These are phyloP conservation scores for Zygoascus tannicola DNA, from an alignment of 805 yeast species.

Conservation along the genomic window DNA sequence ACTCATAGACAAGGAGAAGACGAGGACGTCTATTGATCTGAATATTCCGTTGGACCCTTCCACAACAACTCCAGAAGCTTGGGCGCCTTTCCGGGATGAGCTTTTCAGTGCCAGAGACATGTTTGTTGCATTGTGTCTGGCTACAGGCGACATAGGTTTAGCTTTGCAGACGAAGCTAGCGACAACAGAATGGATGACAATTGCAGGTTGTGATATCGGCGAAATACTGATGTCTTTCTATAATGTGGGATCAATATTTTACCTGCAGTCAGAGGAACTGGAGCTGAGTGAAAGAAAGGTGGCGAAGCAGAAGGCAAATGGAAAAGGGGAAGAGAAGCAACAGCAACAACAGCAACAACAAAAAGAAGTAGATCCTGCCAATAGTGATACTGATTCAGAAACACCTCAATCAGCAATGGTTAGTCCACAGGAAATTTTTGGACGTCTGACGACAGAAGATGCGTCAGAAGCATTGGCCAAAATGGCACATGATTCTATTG, in stretches of 20 bases:
- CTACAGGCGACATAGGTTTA: constrained; percentile 54
- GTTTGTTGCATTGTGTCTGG: constrained; percentile 59
- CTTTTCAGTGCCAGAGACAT: constrained; percentile 69
- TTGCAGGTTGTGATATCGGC: constrained; percentile 57
- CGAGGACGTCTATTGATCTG: constrained; percentile 9
- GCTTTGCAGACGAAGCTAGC: constrained; percentile 55
- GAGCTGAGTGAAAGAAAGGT: constrained; percentile 38
- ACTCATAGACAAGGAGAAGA: constrained; percentile 15
- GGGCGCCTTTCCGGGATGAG: constrained; percentile 61
- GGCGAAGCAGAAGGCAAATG: constrained; percentile 16
- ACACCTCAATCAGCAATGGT: background rate
- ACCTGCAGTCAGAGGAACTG: constrained; percentile 54
- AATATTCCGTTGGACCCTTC: constrained; percentile 7
- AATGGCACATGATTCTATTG: constrained; percentile 22
- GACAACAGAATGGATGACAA: constrained; percentile 63
- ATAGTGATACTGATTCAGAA: background rate
- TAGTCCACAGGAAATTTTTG: background rate
- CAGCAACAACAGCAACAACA: background rate
- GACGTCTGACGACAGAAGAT: background rate
- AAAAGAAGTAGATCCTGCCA: background rate
- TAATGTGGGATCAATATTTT: constrained; percentile 60
- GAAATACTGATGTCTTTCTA: constrained; percentile 54
- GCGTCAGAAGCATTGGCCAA: background rate
- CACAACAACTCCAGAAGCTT: constrained; percentile 15
- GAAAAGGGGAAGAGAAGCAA: constrained; percentile 13